Evolutionary conservation across 164 flowering plant species (phyloP).

Genomic region (Vitis rotundifolia): DNA sequence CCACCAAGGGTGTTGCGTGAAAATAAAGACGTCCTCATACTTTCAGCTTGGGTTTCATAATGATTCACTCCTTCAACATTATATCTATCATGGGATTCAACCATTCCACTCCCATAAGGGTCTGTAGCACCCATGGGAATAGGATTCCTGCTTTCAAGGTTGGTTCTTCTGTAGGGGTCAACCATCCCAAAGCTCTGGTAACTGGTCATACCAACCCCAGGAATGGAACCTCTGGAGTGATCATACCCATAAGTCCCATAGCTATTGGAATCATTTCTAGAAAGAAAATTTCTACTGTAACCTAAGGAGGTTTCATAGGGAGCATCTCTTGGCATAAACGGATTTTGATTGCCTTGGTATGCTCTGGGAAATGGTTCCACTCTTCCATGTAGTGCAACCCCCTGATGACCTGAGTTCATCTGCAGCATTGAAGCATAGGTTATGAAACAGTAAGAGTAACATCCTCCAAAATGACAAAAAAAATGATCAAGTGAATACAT

Average conservation of each 20-base stretch:
- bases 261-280: slow-evolving; percentile 3
- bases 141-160: not conserved
- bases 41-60: slow-evolving; percentile 14
- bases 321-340: slow-evolving; percentile 8
- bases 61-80: slow-evolving; percentile 1
- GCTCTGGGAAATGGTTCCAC: slow-evolving; percentile 12
- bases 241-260: slow-evolving; percentile 5
- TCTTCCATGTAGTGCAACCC: slow-evolving; percentile 10
- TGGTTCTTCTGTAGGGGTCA: slow-evolving; percentile 12
- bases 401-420: slow-evolving; percentile 21
- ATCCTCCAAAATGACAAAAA: too few relatives aligned
- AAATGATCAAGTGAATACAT: too few relatives aligned
- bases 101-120: slow-evolving; percentile 6
- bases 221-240: not conserved
- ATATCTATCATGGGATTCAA: slow-evolving; percentile 4
- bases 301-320: slow-evolving; percentile 7
- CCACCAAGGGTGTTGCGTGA: slow-evolving; percentile 9
- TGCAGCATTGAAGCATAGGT: slow-evolving; percentile 8
- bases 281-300: slow-evolving; percentile 5
- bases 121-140: slow-evolving; percentile 1
- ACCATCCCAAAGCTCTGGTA: not conserved
- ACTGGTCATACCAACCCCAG: slow-evolving; percentile 1
- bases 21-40: slow-evolving; percentile 8
- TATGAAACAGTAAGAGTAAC: too few relatives aligned
- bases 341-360: slow-evolving; percentile 12